Conservation (phyloP, 192 early-diverging fungal genomes). For the Spizellomyces punctatus region DNA sequence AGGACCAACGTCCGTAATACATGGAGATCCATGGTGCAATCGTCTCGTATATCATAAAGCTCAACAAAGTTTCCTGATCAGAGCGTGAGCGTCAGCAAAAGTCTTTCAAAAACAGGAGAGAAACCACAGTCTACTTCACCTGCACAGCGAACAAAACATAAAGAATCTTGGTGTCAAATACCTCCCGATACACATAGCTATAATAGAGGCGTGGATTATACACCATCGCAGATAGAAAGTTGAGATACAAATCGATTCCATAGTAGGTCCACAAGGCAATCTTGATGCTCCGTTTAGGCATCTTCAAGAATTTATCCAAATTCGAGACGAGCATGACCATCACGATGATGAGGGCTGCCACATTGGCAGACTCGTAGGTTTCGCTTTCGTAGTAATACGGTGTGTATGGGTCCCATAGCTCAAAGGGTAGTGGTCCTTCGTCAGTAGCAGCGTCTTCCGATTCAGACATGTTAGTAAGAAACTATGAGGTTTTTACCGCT, state of each 20-base stretch:
- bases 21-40: not conserved
- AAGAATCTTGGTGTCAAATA: too few species aligned
- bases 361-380: not conserved
- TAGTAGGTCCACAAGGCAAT: too few species aligned
- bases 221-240: too few species aligned
- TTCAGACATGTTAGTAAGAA: too few species aligned
- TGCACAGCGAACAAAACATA: too few species aligned
- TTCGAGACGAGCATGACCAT: not conserved
- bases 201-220: too few species aligned
- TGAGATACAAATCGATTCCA: too few species aligned
- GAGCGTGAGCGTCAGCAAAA: not conserved
- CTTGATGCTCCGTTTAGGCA: not conserved
- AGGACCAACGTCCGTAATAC: not conserved
- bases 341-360: not conserved
- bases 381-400: slow-evolving; percentile 1
- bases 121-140: too few species aligned
- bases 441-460: too few species aligned
- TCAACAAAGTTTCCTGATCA: slow-evolving; percentile 1
- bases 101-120: too few species aligned
- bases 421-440: not conserved
- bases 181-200: too few species aligned
- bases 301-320: not conserved
- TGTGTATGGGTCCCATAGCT: not conserved
- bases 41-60: not conserved
- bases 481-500: too few species aligned